Evolutionary conservation across 495 filamentous ascomycete genomes (phyloP).

Genomic region (Sordaria brevicollis): DNA sequence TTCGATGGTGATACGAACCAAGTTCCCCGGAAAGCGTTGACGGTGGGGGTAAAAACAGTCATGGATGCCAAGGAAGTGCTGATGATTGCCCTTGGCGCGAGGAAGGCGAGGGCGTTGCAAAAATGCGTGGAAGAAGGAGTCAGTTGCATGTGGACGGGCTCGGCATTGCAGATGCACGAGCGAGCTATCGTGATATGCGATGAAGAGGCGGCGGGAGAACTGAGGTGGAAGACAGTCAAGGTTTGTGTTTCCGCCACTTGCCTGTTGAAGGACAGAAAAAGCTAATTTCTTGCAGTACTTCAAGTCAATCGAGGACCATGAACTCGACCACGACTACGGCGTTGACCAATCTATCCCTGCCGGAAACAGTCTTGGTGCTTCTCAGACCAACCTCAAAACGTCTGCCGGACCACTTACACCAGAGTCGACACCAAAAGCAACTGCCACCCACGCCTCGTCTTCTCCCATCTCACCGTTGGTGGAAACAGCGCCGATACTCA

Average conservation of each 20-base stretch:
- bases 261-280: not conserved
- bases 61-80: slow-evolving; percentile 76
- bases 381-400: slow-evolving; percentile 6
- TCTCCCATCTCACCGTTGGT: not conserved
- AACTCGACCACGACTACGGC: slow-evolving; percentile 44
- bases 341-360: slow-evolving; percentile 50
- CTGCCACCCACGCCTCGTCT: not conserved
- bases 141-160: slow-evolving; percentile 86
- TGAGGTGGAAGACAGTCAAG: slow-evolving; percentile 82
- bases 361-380: slow-evolving; percentile 29
- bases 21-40: slow-evolving; percentile 76
- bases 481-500: not conserved
- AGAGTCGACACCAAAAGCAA: not conserved
- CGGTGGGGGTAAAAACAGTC: slow-evolving; percentile 79
- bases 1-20: slow-evolving; percentile 61
- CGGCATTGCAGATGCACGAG: slow-evolving; percentile 67
- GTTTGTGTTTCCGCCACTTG: slow-evolving; percentile 4
- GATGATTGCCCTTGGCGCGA: slow-evolving; percentile 67
- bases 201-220: slow-evolving; percentile 72
- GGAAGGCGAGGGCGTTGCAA: slow-evolving; percentile 73
- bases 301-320: slow-evolving; percentile 47
- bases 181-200: slow-evolving; percentile 76
- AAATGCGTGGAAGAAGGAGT: slow-evolving; percentile 73
- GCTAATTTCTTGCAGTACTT: slow-evolving; percentile 42
- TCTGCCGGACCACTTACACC: not conserved